Conservation (phyloP, 2,329 filamentous ascomycete genomes). For the Pseudogymnoascus sp. region DNA sequence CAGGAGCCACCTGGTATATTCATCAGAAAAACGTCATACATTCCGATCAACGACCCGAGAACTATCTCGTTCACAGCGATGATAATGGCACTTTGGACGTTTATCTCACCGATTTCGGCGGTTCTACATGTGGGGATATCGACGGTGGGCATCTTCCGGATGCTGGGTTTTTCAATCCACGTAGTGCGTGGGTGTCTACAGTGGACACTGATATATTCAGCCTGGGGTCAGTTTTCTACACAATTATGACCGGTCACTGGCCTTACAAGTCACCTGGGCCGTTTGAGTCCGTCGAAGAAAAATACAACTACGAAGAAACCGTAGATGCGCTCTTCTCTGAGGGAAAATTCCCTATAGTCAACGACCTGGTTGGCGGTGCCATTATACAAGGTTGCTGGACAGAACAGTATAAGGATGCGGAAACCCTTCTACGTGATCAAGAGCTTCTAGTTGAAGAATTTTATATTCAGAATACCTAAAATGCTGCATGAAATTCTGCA, state of each 20-base stretch:
- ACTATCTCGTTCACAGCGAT: conserved; percentile 27
- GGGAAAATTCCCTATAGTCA: conserved; percentile 11
- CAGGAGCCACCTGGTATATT: conserved; percentile 26
- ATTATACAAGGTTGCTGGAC: conserved; percentile 14
- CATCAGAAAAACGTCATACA: conserved; percentile 29
- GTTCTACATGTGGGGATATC: conserved; percentile 27
- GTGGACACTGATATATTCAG: conserved; percentile 20
- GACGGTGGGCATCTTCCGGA: conserved; percentile 26
- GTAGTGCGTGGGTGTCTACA: conserved; percentile 14
- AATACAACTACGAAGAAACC: conserved; percentile 9
- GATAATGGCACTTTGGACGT: conserved; percentile 22
- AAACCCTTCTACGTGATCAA: background rate
- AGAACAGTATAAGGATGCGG: background rate
- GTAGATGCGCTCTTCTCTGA: conserved; percentile 11
- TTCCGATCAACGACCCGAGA: conserved; percentile 29
- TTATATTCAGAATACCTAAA: too few species aligned
- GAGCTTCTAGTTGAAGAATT: too few species aligned
- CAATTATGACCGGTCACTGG: conserved; percentile 21
- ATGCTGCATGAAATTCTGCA: too few species aligned
- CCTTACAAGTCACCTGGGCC: conserved; percentile 13
- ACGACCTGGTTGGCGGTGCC: conserved; percentile 8
- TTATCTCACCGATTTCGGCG: conserved; percentile 30
- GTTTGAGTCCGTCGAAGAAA: conserved; percentile 12
- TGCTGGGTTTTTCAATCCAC: conserved; percentile 22
- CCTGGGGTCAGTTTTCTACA: conserved; percentile 21